phyloP scores from a whole-genome alignment of 169 alveolate species.

The Cryptosporidium felis region DNA sequence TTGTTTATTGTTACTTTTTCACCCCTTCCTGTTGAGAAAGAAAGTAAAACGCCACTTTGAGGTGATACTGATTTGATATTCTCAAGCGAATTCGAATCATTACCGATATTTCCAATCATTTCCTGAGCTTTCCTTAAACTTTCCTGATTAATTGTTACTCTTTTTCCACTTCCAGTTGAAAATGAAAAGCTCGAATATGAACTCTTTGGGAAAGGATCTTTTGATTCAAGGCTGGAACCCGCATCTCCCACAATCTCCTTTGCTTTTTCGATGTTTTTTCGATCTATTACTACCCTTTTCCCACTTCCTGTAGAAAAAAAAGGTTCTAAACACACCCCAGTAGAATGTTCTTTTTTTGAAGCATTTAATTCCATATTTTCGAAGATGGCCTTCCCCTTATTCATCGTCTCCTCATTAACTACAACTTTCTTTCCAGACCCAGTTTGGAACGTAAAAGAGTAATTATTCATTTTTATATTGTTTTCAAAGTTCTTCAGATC shows the following conservation, averaged over 20 bases:
- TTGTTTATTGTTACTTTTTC: neutral
- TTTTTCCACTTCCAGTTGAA: conserved; percentile 42
- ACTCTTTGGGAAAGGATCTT: neutral
- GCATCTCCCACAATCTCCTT: neutral
- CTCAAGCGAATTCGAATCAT: neutral
- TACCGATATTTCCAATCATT: neutral
- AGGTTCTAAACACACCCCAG: too few species aligned
- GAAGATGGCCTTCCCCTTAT: neutral
- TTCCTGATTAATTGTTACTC: neutral
- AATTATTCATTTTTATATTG: too few species aligned
- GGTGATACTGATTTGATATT: neutral
- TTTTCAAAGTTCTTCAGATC: too few species aligned
- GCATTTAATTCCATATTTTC: too few species aligned
- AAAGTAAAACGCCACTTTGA: neutral
- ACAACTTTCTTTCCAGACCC: conserved; percentile 1
- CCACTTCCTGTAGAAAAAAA: too few species aligned
- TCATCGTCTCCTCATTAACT: neutral
- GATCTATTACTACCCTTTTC: neutral
- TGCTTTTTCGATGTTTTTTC: neutral
- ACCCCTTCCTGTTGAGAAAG: conserved; percentile 9
- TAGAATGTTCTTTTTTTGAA: too few species aligned
- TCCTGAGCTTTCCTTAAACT: neutral
- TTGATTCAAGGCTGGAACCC: neutral
- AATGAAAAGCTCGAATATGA: too few species aligned
- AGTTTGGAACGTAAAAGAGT: too few species aligned